These are phyloP conservation scores for Leccinum subrobustum DNA, from an alignment of 1,284 basidiomycete genomes.

Conservation along the genomic window DNA sequence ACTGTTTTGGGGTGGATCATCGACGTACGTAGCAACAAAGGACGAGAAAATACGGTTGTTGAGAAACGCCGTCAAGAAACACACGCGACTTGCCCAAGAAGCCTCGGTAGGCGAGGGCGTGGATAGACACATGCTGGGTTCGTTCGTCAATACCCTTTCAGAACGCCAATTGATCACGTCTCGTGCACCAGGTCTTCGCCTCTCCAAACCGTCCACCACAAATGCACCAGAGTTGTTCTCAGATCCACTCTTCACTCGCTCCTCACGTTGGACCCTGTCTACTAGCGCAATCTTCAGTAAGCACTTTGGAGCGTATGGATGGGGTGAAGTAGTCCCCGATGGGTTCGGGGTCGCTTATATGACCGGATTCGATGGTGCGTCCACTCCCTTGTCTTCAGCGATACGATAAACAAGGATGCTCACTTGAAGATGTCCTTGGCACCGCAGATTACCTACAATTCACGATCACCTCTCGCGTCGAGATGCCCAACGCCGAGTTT, in stretches of 20 bases:
- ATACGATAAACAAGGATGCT: not conserved
- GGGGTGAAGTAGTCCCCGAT: conserved; percentile 83
- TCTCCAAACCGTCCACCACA: conserved; percentile 60
- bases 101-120: conserved; percentile 77
- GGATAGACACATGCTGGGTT: conserved; percentile 83
- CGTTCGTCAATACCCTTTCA: conserved; percentile 17
- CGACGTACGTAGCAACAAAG: conserved; percentile 24
- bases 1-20: not conserved
- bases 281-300: conserved; percentile 88
- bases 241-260: conserved; percentile 69
- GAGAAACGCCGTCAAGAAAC: conserved; percentile 64
- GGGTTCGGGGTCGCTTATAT: conserved; percentile 80
- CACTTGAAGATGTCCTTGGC: not conserved
- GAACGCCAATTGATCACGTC: not conserved
- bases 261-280: conserved; percentile 72
- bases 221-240: conserved; percentile 63
- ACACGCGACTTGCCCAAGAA: conserved; percentile 66
- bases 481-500: conserved; percentile 74
- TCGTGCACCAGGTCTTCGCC: conserved; percentile 57
- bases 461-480: conserved; percentile 75
- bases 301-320: conserved; percentile 80
- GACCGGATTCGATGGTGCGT: conserved; percentile 67
- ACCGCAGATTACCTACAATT: conserved; percentile 70
- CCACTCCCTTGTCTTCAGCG: not conserved
- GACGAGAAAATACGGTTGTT: conserved; percentile 60